A percentile compares a stretch with the other conserved stretches of the same genome.
phyloP scores from a whole-genome alignment of 352 stramenopile species.

The Paralagenidium karlingii region DNA sequence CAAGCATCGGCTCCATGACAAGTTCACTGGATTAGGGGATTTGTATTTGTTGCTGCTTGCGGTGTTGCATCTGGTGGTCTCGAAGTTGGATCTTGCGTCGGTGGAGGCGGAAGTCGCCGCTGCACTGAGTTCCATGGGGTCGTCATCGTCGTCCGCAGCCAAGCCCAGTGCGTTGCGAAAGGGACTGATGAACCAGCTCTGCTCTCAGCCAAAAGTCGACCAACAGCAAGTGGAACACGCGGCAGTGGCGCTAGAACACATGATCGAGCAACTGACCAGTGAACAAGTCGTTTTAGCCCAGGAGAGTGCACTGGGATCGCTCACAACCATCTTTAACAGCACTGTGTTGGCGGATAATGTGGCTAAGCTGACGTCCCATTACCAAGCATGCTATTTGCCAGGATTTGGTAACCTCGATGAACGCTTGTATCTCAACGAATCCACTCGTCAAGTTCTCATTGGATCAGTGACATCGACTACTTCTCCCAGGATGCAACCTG shows the following conservation, averaged over 20 bases:
- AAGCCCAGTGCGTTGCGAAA: neutral
- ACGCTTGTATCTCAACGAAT: slow-evolving; percentile 29
- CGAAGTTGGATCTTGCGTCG: slow-evolving; percentile 18
- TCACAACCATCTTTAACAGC: slow-evolving; percentile 12
- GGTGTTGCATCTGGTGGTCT: slow-evolving; percentile 53
- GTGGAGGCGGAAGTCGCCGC: slow-evolving; percentile 72
- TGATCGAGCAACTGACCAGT: slow-evolving; percentile 21
- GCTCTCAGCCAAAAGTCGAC: slow-evolving; percentile 31
- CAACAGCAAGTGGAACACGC: slow-evolving; percentile 23
- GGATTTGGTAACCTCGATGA: slow-evolving; percentile 45
- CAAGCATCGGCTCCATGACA: slow-evolving; percentile 19
- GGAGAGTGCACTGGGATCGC: neutral
- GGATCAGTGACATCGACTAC: slow-evolving; percentile 8
- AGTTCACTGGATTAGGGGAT: slow-evolving; percentile 46
- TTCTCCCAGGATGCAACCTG: too few species aligned
- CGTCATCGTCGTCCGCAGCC: neutral
- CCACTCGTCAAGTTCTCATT: slow-evolving; percentile 18
- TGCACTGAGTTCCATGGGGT: slow-evolving; percentile 57
- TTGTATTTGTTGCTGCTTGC: slow-evolving; percentile 71
- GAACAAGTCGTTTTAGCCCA: slow-evolving; percentile 11
- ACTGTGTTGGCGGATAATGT: slow-evolving; percentile 30
- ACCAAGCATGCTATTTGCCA: slow-evolving; percentile 28
- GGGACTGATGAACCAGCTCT: slow-evolving; percentile 25
- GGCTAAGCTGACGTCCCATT: slow-evolving; percentile 14
- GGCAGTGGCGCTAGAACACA: slow-evolving; percentile 18